These are phyloP conservation scores for Zizania latifolia DNA, from an alignment of 176 grass and related monocot species.

Conservation along the genomic window DNA sequence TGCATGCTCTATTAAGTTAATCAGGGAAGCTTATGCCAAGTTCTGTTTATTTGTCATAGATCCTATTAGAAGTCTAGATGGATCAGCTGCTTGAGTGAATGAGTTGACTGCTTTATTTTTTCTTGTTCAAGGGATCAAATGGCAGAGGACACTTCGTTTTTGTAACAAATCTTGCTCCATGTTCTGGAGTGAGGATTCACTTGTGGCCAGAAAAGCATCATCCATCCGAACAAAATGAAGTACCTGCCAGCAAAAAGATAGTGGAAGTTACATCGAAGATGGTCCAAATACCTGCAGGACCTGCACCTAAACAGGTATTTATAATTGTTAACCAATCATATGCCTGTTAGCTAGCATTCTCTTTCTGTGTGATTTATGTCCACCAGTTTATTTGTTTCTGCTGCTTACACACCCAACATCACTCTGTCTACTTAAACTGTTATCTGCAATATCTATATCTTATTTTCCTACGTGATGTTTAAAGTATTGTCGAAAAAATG, in stretches of 20 bases:
- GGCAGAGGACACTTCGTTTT: conserved; percentile 78
- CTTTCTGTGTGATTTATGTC: not conserved
- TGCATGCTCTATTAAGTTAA: not conserved
- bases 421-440: conserved; percentile 2
- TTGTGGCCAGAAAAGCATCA: conserved; percentile 76
- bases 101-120: conserved; percentile 5
- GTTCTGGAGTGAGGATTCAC: conserved; percentile 94
- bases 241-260: conserved; percentile 65
- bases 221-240: conserved; percentile 26
- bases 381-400: not conserved
- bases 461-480: conserved; percentile 14
- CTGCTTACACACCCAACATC: not conserved
- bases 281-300: conserved; percentile 84
- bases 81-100: not conserved
- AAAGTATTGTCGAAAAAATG: not conserved
- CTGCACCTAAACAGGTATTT: conserved; percentile 81
- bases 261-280: conserved; percentile 87
- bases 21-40: not conserved
- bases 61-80: conserved; percentile 16
- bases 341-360: not conserved
- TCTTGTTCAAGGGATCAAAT: conserved; percentile 55
- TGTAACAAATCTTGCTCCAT: conserved; percentile 95
- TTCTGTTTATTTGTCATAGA: conserved; percentile 7
- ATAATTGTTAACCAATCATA: conserved; percentile 16
- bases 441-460: conserved; percentile 14